Evolutionary conservation across 2,329 filamentous ascomycete species (phyloP), one percentile per base, ranked within the genome.

Genomic region (Fusarium drepaniforme): DNA sequence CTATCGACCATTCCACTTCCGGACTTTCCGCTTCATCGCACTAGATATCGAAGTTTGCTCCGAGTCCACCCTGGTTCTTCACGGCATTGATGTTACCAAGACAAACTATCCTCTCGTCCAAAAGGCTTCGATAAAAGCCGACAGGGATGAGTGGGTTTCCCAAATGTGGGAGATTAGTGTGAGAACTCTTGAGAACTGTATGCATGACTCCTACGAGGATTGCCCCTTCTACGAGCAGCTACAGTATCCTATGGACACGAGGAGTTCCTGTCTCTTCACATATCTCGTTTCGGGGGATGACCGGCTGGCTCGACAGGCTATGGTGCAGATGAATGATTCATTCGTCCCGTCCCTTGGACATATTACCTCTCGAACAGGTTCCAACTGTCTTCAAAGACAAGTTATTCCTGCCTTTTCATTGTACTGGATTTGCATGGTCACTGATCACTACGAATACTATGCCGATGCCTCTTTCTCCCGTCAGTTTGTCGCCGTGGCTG

Each of bases 161-260:
- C 13, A 4, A 16, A 37, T 53, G 49, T 80, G 76, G 78, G 63
- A 65, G 3, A 69, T 51, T 2, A 75, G 76, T 21, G 13, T 74
- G 8, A 42, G 75, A 3, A 79, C 77, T 1, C 53, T 79, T 15
- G 42, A 49, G 1, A 79, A 79, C 53, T 79, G 76, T 30, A 79
- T 79, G 74, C 72, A 80, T 33, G 80, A 81, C 64, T 79, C 78
- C 38, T 82, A 82, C 59, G 78, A 80, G 9, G 81, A 82, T 51
- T 83, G 81, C 18, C 81, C 81, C 0, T 82, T 82, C 42, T 83
- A 82, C 56, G 80, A 82, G 58, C 81, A 83, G 60, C 71, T 81
- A 1, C 80, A 82, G 64, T 82, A 82, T 35, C 75, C 75, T n/a
- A 78, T 80, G 70, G 81, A 83, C 53, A 75, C 75, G 3, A 72